Percentiles rank a stretch among this genome's conserved stretches.
Evolutionary conservation across 106 monocot species (phyloP).

Genomic region (Posidonia australis): DNA sequence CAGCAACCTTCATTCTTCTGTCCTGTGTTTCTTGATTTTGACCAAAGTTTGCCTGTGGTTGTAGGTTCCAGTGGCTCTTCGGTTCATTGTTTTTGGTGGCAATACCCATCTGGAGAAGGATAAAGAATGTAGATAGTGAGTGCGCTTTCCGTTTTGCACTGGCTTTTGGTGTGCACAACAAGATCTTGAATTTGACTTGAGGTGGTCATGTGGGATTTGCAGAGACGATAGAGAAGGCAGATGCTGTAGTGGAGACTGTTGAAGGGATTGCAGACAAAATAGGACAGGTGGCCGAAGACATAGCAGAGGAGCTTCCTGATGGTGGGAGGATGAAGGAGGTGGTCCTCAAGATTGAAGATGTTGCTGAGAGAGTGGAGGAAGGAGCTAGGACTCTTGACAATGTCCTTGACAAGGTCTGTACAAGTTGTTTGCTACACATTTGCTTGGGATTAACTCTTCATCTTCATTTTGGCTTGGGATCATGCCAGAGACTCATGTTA

Average conservation of each 20-base stretch:
- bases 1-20: too few relatives aligned
- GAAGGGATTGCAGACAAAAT: background rate
- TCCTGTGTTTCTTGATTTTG: too few relatives aligned
- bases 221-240: background rate
- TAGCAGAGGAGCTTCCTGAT: background rate
- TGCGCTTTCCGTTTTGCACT: too few relatives aligned
- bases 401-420: constrained; percentile 3
- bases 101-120: constrained; percentile 2
- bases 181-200: too few relatives aligned
- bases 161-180: too few relatives aligned
- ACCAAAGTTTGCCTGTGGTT: background rate
- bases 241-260: background rate
- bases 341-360: background rate
- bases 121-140: background rate
- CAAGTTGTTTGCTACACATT: background rate
- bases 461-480: too few relatives aligned
- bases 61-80: background rate
- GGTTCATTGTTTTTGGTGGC: background rate
- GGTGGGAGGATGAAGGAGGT: background rate
- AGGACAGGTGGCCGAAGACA: background rate
- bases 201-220: background rate
- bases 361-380: background rate
- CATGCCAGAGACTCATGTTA: too few relatives aligned
- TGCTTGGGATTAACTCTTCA: too few relatives aligned
- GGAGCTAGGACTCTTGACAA: background rate